Evolutionary conservation across 495 filamentous ascomycete species (phyloP), one percentile per base, ranked within the genome.

Genomic region (Oidiodendron maius): DNA sequence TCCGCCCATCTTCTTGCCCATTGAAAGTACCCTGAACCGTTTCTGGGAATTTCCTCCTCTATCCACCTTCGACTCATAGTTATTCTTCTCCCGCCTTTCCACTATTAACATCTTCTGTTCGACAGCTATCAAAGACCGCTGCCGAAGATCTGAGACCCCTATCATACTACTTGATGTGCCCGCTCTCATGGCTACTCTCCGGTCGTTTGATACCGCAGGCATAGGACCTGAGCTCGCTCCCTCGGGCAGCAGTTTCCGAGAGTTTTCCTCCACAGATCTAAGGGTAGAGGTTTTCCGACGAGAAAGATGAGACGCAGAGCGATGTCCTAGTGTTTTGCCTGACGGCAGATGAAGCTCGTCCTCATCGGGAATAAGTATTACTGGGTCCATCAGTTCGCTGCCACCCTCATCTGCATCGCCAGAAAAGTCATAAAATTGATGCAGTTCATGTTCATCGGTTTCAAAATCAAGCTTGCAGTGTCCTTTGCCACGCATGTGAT

Each of bases 401-500:
- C 6, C 36, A 24, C 17, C 12, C 4, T 18, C 40, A 23, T 54
- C 46, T 25, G 48, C 39, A 22, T 57, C 50, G 26, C 25, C 40
- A 39, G 39, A 41, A 25, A 57, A 51, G 25, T 66, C 58, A 32
- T 60, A 64, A 22, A 64, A 64, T 16, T 63, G 44, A 24, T 50
- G 24, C 28, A 63, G 52, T 4, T 50, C 24, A 25, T 51, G 13
- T 11, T 46, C 34, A 0, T 44, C 39, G 25, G 48, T 37, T n/a
- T 56, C 42, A 0, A 63, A 38, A 44, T 67, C 59, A 18, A 65
- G 25, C 18, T 51, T 63, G 51, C 64, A 67, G 43, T 67, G 64
- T 8, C 62, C 56, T 44, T 64, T 63, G 2, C 49, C 55, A n/a
- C 54, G 41, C 64, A 67, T 67, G 40, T 65, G 64, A 34, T 57